Evolutionary conservation across 331 rosid genomes (phyloP).

Genomic region (Acacia concinna): DNA sequence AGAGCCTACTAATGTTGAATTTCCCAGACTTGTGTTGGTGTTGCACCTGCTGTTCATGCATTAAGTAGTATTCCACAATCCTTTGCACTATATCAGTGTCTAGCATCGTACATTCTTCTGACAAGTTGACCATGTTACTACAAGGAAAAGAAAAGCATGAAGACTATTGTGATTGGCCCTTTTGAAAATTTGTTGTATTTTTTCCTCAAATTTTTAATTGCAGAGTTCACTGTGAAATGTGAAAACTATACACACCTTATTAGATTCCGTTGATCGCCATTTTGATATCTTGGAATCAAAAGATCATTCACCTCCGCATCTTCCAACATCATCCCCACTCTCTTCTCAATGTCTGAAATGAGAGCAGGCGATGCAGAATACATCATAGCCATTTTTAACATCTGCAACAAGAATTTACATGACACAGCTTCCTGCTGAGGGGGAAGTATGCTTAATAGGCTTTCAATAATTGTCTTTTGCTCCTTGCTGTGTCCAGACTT

Average conservation of each 20-base stretch:
- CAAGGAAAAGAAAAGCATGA: constrained; percentile 22
- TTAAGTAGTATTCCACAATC: constrained; percentile 80
- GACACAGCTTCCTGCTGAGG: constrained; percentile 80
- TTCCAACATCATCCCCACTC: constrained; percentile 78
- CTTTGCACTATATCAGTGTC: constrained; percentile 83
- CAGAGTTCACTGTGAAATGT: not conserved
- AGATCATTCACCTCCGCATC: constrained; percentile 85
- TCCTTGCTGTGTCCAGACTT: constrained; percentile 60
- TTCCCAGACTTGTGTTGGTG: constrained; percentile 60
- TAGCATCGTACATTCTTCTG: constrained; percentile 64
- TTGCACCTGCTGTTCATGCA: constrained; percentile 77
- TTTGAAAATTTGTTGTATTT: constrained; percentile 12
- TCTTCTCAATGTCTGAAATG: constrained; percentile 80
- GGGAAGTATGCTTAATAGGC: constrained; percentile 77
- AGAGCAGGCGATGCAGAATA: constrained; percentile 83
- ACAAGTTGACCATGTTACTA: constrained; percentile 44
- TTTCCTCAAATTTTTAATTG: not conserved
- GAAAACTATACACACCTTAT: constrained; percentile 55
- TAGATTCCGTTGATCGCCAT: constrained; percentile 55
- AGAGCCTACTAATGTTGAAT: constrained; percentile 70
- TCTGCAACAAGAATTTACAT: constrained; percentile 72
- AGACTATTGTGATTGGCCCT: constrained; percentile 19
- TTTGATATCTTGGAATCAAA: constrained; percentile 73
- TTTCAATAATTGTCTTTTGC: constrained; percentile 69
- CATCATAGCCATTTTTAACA: constrained; percentile 80